Percentiles rank a stretch among this genome's conserved stretches.
Conservation (phyloP, 75 land plant species). For the Sequoiadendron giganteum region DNA sequence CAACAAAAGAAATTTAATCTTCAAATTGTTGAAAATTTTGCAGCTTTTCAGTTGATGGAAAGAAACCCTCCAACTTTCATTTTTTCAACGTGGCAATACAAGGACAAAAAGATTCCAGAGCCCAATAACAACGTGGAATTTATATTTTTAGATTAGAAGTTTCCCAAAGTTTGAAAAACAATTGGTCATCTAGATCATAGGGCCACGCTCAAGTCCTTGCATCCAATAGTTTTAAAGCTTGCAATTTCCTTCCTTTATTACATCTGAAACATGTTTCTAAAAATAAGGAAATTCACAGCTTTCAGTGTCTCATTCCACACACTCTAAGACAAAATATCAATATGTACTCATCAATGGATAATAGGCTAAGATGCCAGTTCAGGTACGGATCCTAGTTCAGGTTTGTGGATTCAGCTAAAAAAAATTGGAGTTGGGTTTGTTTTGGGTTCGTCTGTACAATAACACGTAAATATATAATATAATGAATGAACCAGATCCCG, state of each 20-base stretch:
- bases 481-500: no score
- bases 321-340: background rate
- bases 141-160: background rate
- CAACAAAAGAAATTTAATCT: background rate
- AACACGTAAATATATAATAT: no score
- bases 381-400: no score
- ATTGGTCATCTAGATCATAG: background rate
- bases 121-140: background rate
- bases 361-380: no score
- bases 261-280: background rate
- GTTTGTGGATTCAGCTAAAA: no score
- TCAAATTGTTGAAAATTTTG: background rate
- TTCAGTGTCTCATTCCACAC: background rate
- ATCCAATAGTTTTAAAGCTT: background rate
- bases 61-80: background rate
- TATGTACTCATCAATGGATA: background rate
- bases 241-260: background rate
- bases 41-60: background rate
- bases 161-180: background rate
- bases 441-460: no score
- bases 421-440: no score
- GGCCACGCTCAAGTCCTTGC: background rate
- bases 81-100: background rate
- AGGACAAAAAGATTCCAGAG: background rate
- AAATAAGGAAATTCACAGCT: background rate